Percentiles rank a stretch among this genome's conserved stretches.
Conservation (phyloP, 2,329 filamentous ascomycete genomes). For the Samsoniella hepiali region DNA sequence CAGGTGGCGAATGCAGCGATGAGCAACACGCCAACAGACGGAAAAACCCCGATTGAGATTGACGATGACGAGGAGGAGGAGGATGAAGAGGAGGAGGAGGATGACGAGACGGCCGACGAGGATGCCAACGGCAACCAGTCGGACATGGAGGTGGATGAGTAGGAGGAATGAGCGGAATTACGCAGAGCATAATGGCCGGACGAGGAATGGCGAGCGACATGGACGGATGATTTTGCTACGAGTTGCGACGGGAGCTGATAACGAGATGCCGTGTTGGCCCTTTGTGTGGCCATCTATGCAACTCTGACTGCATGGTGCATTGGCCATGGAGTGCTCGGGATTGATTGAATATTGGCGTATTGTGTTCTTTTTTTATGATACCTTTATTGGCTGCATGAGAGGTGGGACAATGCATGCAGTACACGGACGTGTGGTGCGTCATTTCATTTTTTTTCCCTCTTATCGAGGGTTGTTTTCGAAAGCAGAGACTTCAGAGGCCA, state of each 20-base stretch:
- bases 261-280: neutral
- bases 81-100: neutral
- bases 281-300: neutral
- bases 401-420: neutral
- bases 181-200: neutral
- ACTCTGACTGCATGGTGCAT: neutral
- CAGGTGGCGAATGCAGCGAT: neutral
- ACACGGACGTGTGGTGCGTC: no score
- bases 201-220: neutral
- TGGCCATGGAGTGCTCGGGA: neutral
- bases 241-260: neutral
- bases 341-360: neutral
- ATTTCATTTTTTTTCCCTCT: no score
- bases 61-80: neutral
- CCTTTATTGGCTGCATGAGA: neutral
- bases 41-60: neutral
- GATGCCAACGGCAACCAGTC: neutral
- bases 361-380: neutral
- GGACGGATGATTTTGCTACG: neutral
- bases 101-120: neutral
- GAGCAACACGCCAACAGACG: neutral
- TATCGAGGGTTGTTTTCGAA: no score
- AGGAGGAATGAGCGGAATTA: neutral
- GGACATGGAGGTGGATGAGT: neutral
- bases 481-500: no score